phyloP scores from a whole-genome alignment of 2,329 filamentous ascomycete species.

The Pseudofabraea citricarpa region DNA sequence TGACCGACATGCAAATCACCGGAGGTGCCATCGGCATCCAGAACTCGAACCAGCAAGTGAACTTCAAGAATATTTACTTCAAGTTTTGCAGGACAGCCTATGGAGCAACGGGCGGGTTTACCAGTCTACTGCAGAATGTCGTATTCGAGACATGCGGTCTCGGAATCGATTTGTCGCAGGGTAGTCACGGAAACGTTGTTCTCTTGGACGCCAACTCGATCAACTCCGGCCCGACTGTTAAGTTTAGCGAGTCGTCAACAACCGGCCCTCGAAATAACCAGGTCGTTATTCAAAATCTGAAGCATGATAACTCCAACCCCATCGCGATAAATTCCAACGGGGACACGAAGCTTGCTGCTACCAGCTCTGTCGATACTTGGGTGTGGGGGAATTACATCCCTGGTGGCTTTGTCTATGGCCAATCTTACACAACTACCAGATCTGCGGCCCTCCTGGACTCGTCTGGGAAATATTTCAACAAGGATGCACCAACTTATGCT shows the following conservation, averaged over 20 bases:
- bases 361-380: slow-evolving; percentile 4
- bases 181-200: neutral
- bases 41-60: slow-evolving; percentile 58
- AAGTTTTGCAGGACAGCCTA: slow-evolving; percentile 3
- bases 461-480: slow-evolving; percentile 36
- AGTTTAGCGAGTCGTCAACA: neutral
- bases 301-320: neutral
- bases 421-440: neutral
- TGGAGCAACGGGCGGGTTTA: slow-evolving; percentile 1
- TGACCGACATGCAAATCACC: slow-evolving; percentile 52
- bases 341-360: neutral
- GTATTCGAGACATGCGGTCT: slow-evolving; percentile 1
- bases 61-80: slow-evolving; percentile 38
- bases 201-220: neutral
- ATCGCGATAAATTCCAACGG: neutral
- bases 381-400: slow-evolving; percentile 5
- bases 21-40: slow-evolving; percentile 56
- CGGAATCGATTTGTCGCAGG: slow-evolving; percentile 1
- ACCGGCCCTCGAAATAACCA: neutral
- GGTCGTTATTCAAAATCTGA: slow-evolving; percentile 3
- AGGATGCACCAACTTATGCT: slow-evolving; percentile 36
- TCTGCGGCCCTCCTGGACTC: slow-evolving; percentile 20
- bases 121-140: neutral
- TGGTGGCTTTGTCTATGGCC: neutral
- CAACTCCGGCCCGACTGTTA: neutral